Evolutionary conservation across 2,329 filamentous ascomycete species (phyloP).

Genomic region (Akanthomyces muscarius): DNA sequence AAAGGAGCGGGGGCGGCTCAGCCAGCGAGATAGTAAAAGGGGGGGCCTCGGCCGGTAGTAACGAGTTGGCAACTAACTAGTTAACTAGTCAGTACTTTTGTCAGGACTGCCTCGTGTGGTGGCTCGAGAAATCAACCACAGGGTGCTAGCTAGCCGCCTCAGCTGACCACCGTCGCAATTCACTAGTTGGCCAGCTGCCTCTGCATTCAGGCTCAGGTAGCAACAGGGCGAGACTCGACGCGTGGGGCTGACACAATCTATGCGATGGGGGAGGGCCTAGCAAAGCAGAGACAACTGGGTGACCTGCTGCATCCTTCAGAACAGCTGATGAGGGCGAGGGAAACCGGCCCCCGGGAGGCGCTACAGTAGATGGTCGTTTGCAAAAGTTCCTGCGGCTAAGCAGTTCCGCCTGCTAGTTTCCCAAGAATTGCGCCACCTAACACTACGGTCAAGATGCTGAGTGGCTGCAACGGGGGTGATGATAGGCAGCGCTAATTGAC

Average conservation of each 20-base stretch:
- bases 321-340: no score
- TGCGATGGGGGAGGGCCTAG: background rate
- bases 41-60: no score
- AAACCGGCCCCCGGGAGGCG: background rate
- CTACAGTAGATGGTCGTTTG: background rate
- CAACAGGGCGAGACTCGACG: background rate
- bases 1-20: background rate
- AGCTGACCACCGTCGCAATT: constrained; percentile 3
- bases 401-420: background rate
- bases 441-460: background rate
- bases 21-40: background rate
- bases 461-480: background rate
- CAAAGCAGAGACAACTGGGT: no score
- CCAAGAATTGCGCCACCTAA: background rate
- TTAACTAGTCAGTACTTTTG: background rate
- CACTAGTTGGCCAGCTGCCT: background rate
- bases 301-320: background rate
- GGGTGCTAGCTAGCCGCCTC: background rate
- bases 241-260: background rate
- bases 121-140: no score
- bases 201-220: background rate
- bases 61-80: no score
- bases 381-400: constrained; percentile 11
- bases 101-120: background rate
- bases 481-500: constrained; percentile 2